phyloP scores from a whole-genome alignment of 2,329 filamentous ascomycete species.

The Pseudopyrenochaeta lycopersici region DNA sequence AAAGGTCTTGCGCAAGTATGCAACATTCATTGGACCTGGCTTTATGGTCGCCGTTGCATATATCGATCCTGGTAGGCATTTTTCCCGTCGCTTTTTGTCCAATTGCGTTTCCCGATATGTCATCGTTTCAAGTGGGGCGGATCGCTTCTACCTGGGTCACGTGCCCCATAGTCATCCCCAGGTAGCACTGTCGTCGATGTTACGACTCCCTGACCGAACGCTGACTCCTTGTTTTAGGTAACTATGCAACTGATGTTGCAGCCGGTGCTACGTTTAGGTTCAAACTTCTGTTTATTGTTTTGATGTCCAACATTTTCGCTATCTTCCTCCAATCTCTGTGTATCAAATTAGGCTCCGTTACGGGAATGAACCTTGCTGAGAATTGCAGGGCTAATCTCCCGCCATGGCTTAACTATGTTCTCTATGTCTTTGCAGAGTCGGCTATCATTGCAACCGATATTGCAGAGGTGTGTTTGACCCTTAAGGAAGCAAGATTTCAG shows the following conservation, averaged over 20 bases:
- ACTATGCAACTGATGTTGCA: constrained; percentile 75
- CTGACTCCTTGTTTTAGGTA: constrained; percentile 61
- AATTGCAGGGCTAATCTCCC: constrained; percentile 61
- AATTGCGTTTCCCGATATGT: too few species aligned
- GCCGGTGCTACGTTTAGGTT: constrained; percentile 73
- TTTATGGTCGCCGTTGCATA: constrained; percentile 67
- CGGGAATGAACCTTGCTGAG: constrained; percentile 59
- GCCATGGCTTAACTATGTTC: constrained; percentile 62
- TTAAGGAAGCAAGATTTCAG: too few species aligned
- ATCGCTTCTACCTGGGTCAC: too few species aligned
- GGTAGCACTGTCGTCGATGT: too few species aligned
- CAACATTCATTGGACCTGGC: constrained; percentile 71
- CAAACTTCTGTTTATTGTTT: constrained; percentile 72
- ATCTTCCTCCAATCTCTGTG: constrained; percentile 74
- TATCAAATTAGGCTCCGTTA: constrained; percentile 65
- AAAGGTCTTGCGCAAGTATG: constrained; percentile 59
- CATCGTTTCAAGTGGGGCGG: too few species aligned
- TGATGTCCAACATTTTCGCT: constrained; percentile 75
- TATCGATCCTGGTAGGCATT: constrained; percentile 58
- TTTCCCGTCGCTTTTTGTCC: too few species aligned
- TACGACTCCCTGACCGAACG: too few species aligned
- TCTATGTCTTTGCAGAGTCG: constrained; percentile 64
- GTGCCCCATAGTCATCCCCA: too few species aligned
- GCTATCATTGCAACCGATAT: constrained; percentile 69
- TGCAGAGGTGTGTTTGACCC: constrained; percentile 55